Evolutionary conservation across 305 asterid species (phyloP), one percentile per base, ranked within the genome.

Genomic region (Solanum hybrid): DNA sequence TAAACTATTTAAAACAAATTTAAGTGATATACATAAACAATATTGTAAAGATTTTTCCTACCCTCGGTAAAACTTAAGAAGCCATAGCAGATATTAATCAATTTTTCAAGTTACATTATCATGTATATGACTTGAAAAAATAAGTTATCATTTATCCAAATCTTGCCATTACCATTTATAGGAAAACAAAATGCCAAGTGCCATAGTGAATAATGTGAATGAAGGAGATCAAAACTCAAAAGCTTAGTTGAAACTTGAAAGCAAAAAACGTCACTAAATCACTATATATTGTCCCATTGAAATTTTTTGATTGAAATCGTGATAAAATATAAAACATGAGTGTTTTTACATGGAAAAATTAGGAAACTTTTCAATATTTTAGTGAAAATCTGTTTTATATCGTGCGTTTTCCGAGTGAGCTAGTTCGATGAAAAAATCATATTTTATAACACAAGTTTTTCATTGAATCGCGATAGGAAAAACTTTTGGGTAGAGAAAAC

Each of bases 311-410:
- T 56, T 19, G 69, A 56, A 56, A 56, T 56, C 10, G 69, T 56
- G 69, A 56, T 0, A 56, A 56, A 56, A 56, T 56, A 17, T 56
- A 56, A 56, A 56, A 56, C 11, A 56, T 19, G 10, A 56, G 69
- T 56, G 11, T 19, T 56, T 56, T 7, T 56, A 56, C 69, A 19
- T 0, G 2, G 26, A 56, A 56, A 56, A 56, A 17, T 56, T 56
- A 17, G 26, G 0, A 1, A 3, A 19, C 11, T 56, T 56, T 0
- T 2, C 10, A 56, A 2, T 56, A 56, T 17, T 56, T 56, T 0
- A 56, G 22, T 56, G 24, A 56, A 2, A 56, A 56, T 56, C 10
- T 56, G 2, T 1, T 17, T 14, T 56, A 17, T 2, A 56, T 17
- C 4, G 6, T 56, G 24, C 10, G 0, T 56, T 56, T 56, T 17